Evolutionary conservation across 2,329 filamentous ascomycete genomes (phyloP), one percentile per base, ranked within the genome.

Genomic region (Bipolaris zeicola): DNA sequence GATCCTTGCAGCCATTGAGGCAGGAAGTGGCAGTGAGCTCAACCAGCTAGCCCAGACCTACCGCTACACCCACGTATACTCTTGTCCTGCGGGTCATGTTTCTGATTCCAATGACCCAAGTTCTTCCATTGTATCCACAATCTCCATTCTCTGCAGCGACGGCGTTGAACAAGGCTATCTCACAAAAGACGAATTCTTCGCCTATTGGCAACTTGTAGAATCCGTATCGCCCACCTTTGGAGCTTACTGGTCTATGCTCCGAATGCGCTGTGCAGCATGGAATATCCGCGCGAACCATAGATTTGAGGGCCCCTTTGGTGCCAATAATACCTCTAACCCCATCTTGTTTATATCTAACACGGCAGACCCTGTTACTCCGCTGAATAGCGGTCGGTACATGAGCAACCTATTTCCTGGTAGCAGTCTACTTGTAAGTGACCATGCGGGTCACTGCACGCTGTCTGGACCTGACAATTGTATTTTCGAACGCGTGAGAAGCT

Each of bases 301-400:
- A 41, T 80, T 76, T 55, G 60, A 58, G 20, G 66, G 58, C 10
- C 53, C 59, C 0, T 69, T 66, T 53, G 66, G 68, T 6, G 72
- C 63, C 57, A 74, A 79, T 22, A 85, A 79, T 24, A 85, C 81
- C 5, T 75, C 78, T 5, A 79, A 83, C 60, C 85, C 85, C 0
- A 75, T 88, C 31, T 76, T 88, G 6, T 83, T 86, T 65, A 73
- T 87, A 11, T 82, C 81, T 34, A 87, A 84, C 64, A 82, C 80
- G 0, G 77, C 82, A 13, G 85, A 88, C 54, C 86, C 86, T 0
- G 83, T 88, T 0, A 87, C 85, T 0, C 85, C 85, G 3, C 70
- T 87, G 5, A 62, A 66, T 41, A 79, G 79, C 39, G 82, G 80
- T 1, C 65, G 60, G 22, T 65, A 73, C 37, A 79, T 79, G 76